Evolutionary conservation across 1,284 basidiomycete genomes (phyloP), one percentile per base, ranked within the genome.

Genomic region (Veloboletus limbatus): DNA sequence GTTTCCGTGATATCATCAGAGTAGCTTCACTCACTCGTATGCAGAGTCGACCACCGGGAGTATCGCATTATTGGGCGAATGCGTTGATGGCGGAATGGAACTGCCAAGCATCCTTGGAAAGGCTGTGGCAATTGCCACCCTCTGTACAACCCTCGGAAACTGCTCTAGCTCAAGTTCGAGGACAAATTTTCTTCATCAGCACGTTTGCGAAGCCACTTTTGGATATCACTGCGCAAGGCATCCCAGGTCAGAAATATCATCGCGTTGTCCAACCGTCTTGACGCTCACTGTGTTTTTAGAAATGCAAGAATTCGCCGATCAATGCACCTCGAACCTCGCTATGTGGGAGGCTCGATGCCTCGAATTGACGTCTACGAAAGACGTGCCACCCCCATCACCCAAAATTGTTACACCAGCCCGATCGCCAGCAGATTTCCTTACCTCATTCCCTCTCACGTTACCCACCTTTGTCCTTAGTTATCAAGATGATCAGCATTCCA

Each of bases 21-120:
- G 43, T 17, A n/a, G 10, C 35, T 47, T 47, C 17, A 50, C 44
- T 60, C 36, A 60, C 44, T 27, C 47, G 36, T 44, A 46, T 27
- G 16, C 59, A 95, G 92, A 85, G 88, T 52, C 91, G 94, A n/a
- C 94, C 94, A 1, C 90, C 92, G 53, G 74, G 79, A 18, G 87
- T 96, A 8, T 92, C 92, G 3, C 81, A 90, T 59, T 85, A 92
- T 56, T 97, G 94, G 94, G 92, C 92, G 4, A 76, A 81, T 7
- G 92, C 90, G 2, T 70, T 97, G 25, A 79, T 88, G 63, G 76
- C 85, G 44, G 95, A 97, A 68, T 97, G 95, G 95, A 77, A 80
- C 8, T 84, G 82, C 16, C 94, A 97, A 66, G 87, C 90, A 2
- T 74, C 77, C 14, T 76, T 96, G 7, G 94, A 97, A 65, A 77